Base-by-base conservation (phyloP, 768 basidiomycete species). In the Candolleomyces eurysporus region DNA sequence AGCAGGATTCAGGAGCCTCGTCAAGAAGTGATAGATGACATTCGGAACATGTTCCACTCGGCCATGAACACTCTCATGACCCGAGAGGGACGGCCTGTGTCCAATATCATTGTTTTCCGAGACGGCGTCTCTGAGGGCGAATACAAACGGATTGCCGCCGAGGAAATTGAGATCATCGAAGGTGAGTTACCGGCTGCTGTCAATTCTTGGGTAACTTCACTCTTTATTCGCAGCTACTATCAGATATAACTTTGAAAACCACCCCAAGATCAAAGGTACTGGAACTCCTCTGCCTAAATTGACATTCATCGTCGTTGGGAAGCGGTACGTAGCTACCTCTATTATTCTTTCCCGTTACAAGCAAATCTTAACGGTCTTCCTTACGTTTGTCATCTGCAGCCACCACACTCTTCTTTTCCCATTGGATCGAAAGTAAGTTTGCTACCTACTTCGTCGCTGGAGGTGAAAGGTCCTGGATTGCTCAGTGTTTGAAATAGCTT, bases 221-320 rank as follows among this genome's bases (percentile, higher is more conserved):
- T 11, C 8, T 36, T 11, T 36, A 36, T 36, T 36, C 11, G 8
- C 11, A 36, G 36, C 6, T 11, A 36, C 36, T 1, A 36, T 36
- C 36, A 6, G 11, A 5, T 6, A 36, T 11, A 3, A 36, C 11
- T 36, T 36, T 11, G 5, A 36, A 11, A 36, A 36, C 36, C 36
- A 36, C 11, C 36, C 36, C 36, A 36, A 11, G 36, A 36, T 36
- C 36, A 36, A 36, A 36, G 36, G 36, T 36, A 36, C 36, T 11
- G 31, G 39, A 62, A 57, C 57, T 14, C 59, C 48, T 14, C 7
- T 61, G 22, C 48, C 42, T 16, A 49, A 31, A 1, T 21, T 89
- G 0, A 80, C 82, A 0, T 87, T 81, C 65, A 79, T 89, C 14
- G 76, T 87, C n/a, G 88, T 89, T 6, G 84, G 83, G 1, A 90